Conservation (phyloP, 2,329 filamentous ascomycete genomes). For the Trichoderma gracile region DNA sequence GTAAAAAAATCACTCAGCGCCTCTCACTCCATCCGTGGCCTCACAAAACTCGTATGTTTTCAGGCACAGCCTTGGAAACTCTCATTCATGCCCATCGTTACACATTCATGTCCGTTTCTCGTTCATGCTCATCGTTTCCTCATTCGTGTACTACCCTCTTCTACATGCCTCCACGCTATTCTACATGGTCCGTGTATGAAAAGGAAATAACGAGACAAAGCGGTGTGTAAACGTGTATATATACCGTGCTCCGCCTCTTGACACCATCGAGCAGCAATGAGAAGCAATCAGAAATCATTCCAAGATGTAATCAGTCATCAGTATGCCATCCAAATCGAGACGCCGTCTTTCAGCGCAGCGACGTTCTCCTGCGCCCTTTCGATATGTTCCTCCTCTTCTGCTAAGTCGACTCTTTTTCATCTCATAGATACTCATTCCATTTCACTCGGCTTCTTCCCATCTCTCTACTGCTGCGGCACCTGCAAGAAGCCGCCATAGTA, state of each 20-base stretch:
- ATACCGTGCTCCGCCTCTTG: not conserved
- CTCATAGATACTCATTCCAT: not conserved
- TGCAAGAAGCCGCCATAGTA: conserved; percentile 59
- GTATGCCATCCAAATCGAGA: not conserved
- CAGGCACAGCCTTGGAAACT: not conserved
- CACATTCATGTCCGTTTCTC: not conserved
- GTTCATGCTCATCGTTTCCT: not conserved
- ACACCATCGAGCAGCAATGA: not conserved
- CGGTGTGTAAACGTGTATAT: not conserved
- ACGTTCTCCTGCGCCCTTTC: not conserved
- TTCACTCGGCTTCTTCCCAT: not conserved
- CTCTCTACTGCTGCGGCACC: conserved; percentile 39
- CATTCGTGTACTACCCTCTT: conserved; percentile 2
- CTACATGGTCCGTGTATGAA: conserved; percentile 16
- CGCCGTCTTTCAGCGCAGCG: not conserved
- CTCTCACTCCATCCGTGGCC: conserved; percentile 18
- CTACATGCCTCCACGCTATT: conserved; percentile 12
- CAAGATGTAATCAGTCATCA: not conserved
- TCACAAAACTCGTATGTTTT: conserved; percentile 18
- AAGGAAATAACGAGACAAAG: not conserved
- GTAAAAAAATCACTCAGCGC: not conserved
- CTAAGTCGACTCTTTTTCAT: not conserved
- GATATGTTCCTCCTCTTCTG: not conserved
- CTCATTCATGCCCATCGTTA: too few species aligned
- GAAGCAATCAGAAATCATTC: not conserved